Percentiles rank a stretch among this genome's conserved stretches.
phyloP scores from a whole-genome alignment of 805 yeast genomes.

The Yarrowia sp. region DNA sequence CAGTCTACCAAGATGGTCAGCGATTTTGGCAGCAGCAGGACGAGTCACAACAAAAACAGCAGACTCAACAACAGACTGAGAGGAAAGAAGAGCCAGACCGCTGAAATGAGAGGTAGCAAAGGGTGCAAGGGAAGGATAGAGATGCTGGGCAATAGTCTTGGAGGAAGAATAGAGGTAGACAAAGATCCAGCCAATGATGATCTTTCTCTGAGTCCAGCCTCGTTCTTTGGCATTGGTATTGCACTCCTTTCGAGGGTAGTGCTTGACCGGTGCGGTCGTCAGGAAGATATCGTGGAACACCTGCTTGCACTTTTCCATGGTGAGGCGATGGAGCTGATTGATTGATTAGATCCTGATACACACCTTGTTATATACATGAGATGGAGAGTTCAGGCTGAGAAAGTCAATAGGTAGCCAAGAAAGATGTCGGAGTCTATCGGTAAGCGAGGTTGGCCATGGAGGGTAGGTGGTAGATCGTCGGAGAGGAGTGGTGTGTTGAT shows the following conservation, averaged over 20 bases:
- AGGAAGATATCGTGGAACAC: background rate
- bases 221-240: conserved; percentile 34
- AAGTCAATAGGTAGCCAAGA: conserved; percentile 2
- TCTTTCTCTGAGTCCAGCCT: conserved; percentile 21
- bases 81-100: conserved; percentile 16
- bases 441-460: background rate
- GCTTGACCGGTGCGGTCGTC: conserved; percentile 3
- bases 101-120: conserved; percentile 20
- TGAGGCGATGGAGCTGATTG: background rate
- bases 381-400: background rate
- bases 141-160: conserved; percentile 27
- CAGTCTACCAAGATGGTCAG: conserved; percentile 7
- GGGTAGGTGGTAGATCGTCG: no score
- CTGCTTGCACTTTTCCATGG: conserved; percentile 16
- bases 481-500: no score
- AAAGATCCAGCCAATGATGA: conserved; percentile 33
- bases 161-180: conserved; percentile 20
- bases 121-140: conserved; percentile 17
- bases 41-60: conserved; percentile 21
- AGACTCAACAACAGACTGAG: conserved; percentile 23
- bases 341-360: conserved; percentile 4
- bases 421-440: background rate
- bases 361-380: background rate
- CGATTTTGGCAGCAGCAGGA: conserved; percentile 23
- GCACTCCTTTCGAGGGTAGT: conserved; percentile 16